Evolutionary conservation across 2,329 filamentous ascomycete species (phyloP).

Genomic region (Colletotrichum siamense): DNA sequence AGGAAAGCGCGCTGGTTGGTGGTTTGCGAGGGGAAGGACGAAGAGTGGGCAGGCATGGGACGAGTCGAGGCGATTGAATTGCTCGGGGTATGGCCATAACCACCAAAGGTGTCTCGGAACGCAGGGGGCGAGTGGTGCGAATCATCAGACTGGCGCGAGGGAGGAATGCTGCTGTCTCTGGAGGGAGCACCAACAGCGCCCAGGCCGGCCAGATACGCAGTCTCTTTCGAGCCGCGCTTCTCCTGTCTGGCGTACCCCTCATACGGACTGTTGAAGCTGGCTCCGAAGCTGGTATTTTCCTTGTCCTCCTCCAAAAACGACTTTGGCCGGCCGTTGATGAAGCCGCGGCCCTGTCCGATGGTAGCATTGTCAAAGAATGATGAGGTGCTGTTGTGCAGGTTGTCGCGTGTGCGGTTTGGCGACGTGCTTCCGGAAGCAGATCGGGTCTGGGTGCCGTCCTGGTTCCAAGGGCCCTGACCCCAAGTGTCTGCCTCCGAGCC

Average conservation of each 20-base stretch:
- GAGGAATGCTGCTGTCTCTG: constrained; percentile 61
- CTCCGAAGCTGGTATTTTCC: constrained; percentile 33
- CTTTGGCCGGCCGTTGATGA: constrained; percentile 34
- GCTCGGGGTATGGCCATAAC: constrained; percentile 43
- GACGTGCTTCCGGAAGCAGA: constrained; percentile 60
- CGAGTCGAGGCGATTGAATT: constrained; percentile 54
- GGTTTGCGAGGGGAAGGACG: constrained; percentile 52
- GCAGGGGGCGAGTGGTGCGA: constrained; percentile 36
- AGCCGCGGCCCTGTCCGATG: constrained; percentile 43
- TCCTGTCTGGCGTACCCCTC: constrained; percentile 23
- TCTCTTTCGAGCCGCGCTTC: constrained; percentile 39
- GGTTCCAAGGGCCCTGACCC: constrained; percentile 65
- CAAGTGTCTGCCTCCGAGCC: constrained; percentile 74
- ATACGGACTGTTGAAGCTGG: constrained; percentile 27
- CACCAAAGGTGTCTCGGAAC: constrained; percentile 34
- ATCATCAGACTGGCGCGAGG: constrained; percentile 59
- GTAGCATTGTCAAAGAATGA: constrained; percentile 53
- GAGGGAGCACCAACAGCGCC: constrained; percentile 44
- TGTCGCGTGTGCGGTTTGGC: constrained; percentile 61
- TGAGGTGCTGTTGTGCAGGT: constrained; percentile 48
- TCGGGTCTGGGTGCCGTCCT: constrained; percentile 49
- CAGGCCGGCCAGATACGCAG: constrained; percentile 46
- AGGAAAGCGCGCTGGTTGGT: constrained; percentile 40
- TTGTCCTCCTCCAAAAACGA: constrained; percentile 45
- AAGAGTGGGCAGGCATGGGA: constrained; percentile 46